Conservation (phyloP, 805 yeast species). For the Cyberlindnera mycetangii region DNA sequence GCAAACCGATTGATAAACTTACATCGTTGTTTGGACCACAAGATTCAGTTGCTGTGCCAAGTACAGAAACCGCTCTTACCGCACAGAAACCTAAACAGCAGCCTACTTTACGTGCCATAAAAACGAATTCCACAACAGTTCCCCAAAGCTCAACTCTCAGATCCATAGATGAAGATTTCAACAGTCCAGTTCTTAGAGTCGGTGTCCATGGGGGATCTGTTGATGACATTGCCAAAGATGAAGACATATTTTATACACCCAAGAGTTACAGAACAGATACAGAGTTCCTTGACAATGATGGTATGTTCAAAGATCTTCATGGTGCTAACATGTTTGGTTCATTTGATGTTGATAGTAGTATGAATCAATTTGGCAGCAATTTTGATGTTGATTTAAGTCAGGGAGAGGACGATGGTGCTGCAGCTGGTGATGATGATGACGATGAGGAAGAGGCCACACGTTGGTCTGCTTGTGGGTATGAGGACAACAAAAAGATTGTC, state of each 20-base stretch:
- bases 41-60: background rate
- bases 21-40: background rate
- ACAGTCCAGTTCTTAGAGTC: constrained; percentile 22
- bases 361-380: constrained; percentile 1
- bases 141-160: constrained; percentile 6
- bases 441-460: constrained; percentile 12
- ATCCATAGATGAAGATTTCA: constrained; percentile 24
- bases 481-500: background rate
- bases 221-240: constrained; percentile 16
- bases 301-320: background rate
- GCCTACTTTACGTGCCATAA: background rate
- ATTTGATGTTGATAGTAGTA: constrained; percentile 6
- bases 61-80: background rate
- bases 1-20: background rate
- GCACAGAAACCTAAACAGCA: background rate
- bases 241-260: constrained; percentile 26
- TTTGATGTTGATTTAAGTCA: constrained; percentile 4
- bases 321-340: constrained; percentile 5
- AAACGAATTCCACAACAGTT: background rate
- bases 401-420: background rate
- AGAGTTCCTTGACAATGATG: constrained; percentile 5
- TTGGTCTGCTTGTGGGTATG: constrained; percentile 4
- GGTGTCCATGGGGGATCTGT: constrained; percentile 16
- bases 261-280: constrained; percentile 18
- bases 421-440: constrained; percentile 3